Evolutionary conservation across 306 rosid species (phyloP), one percentile per base, ranked within the genome.

Genomic region (Chamaecrista fasciculata): DNA sequence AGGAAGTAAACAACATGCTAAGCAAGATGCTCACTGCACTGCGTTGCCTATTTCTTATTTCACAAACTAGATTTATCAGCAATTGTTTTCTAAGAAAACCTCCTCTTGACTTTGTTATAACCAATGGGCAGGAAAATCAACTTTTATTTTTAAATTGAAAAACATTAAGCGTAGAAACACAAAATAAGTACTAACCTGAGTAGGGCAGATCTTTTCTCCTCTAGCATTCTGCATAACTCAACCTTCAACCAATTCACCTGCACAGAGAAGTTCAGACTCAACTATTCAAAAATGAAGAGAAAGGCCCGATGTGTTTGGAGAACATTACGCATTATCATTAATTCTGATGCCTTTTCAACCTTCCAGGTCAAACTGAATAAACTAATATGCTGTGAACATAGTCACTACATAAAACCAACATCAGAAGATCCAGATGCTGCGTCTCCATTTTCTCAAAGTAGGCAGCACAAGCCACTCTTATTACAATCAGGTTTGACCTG

Each of bases 231-330:
- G 85, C 97, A 91, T 70, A 94, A 49, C 73, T 94, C 99, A 23
- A 84, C 99, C 89, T 94, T 94, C 89, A 91, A 67, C 92, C 87
- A 94, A 74, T 75, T 86, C 71, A 88, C 99, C 96, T 94, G 85
- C 89, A 84, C 80, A 83, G 37, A 75, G 67, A 26, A 78, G 8
- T 62, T 51, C 44, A 73, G 46, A 73, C 55, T 67, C 15, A 67
- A 78, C 12, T 7, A 68, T 14, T 25, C 5, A 51, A 43, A 34
- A 6, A 56, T 50, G 67, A 67, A 31, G 40, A 51, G 4, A 62
- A 37, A 62, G 65, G 34, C 64, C 52, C 47, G n/a, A 40, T 19
- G 44, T 56, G 18, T 21, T 7, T 58, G 66, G 23, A 71, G 68
- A 73, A 44, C 37, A 46, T 11, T 8, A 16, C 9, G 16, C 50